Percentiles rank a stretch among this genome's conserved stretches.
phyloP scores from a whole-genome alignment of 768 basidiomycete species.

The Termitomyces titanicus region DNA sequence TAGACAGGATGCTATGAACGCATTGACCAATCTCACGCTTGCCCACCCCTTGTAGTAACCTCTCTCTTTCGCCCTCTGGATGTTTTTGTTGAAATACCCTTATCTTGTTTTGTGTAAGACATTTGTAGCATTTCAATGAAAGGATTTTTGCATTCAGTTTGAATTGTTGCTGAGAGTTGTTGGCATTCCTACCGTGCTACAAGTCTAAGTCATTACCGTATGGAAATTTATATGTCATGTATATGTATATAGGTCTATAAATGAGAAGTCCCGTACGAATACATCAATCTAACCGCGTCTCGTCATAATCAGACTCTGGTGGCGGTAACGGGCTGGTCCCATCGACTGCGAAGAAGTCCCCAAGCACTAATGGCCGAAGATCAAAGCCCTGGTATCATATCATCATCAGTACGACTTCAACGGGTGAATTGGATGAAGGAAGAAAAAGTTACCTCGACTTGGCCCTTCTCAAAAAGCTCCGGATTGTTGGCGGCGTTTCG shows the following conservation, averaged over 20 bases:
- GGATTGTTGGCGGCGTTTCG: slow-evolving; percentile 41
- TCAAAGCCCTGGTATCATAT: slow-evolving; percentile 61
- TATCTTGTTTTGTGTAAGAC: not conserved
- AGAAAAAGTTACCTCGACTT: slow-evolving; percentile 35
- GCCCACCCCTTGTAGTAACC: slow-evolving; percentile 24
- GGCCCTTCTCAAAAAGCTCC: slow-evolving; percentile 44
- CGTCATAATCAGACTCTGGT: slow-evolving; percentile 14
- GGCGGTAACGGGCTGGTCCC: slow-evolving; percentile 35
- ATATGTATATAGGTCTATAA: slow-evolving; percentile 8
- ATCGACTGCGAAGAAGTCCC: slow-evolving; percentile 61
- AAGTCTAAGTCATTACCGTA: slow-evolving; percentile 12
- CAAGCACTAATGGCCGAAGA: slow-evolving; percentile 65
- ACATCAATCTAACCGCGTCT: slow-evolving; percentile 16
- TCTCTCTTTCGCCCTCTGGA: slow-evolving; percentile 5
- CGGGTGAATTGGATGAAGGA: not conserved
- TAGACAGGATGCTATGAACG: slow-evolving; percentile 34
- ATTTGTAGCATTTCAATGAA: not conserved
- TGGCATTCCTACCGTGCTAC: not conserved
- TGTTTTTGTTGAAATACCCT: not conserved
- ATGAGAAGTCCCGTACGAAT: slow-evolving; percentile 5
- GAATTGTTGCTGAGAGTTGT: not conserved
- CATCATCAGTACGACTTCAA: not conserved
- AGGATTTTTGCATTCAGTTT: not conserved
- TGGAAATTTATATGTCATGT: slow-evolving; percentile 3
- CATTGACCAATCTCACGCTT: slow-evolving; percentile 29